Conservation (phyloP, 2,329 filamentous ascomycete species). For the Xylaria sp. region DNA sequence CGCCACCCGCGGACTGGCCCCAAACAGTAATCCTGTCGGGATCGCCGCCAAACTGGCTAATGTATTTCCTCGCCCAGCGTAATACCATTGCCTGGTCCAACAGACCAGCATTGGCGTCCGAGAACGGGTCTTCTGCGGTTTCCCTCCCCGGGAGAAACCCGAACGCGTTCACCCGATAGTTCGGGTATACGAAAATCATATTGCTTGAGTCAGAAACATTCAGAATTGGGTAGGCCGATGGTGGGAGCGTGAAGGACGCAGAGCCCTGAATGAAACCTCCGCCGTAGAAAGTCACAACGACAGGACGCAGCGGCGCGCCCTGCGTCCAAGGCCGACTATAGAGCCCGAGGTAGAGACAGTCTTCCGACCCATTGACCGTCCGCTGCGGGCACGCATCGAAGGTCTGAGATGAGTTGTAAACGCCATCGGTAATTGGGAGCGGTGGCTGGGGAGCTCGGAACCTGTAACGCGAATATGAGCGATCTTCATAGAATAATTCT, state of each 20-base stretch:
- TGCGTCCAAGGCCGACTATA: conserved; percentile 67
- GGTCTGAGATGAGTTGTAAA: conserved; percentile 64
- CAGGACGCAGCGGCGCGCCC: conserved; percentile 60
- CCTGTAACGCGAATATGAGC: conserved; percentile 47
- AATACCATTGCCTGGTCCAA: conserved; percentile 63
- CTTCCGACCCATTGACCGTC: conserved; percentile 67
- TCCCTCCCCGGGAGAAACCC: conserved; percentile 62
- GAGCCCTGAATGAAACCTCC: conserved; percentile 70
- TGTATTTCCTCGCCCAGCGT: conserved; percentile 60
- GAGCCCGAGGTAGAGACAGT: conserved; percentile 70
- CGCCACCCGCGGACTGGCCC: conserved; percentile 67
- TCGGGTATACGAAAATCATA: conserved; percentile 58
- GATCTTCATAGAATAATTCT: neutral
- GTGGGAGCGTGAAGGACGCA: conserved; percentile 65
- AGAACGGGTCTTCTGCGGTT: conserved; percentile 39
- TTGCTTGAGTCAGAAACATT: conserved; percentile 64
- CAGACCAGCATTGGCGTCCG: conserved; percentile 63
- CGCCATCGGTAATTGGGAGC: conserved; percentile 56
- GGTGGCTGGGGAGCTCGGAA: conserved; percentile 71
- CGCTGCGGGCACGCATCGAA: conserved; percentile 70
- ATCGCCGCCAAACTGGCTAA: conserved; percentile 62
- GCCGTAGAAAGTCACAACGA: conserved; percentile 70
- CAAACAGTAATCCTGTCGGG: conserved; percentile 60
- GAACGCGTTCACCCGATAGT: conserved; percentile 68
- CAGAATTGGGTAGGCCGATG: conserved; percentile 66